Percentiles rank a stretch among this genome's conserved stretches.
phyloP scores from a whole-genome alignment of 2,329 filamentous ascomycete species.

The Penicillium brasilianum region DNA sequence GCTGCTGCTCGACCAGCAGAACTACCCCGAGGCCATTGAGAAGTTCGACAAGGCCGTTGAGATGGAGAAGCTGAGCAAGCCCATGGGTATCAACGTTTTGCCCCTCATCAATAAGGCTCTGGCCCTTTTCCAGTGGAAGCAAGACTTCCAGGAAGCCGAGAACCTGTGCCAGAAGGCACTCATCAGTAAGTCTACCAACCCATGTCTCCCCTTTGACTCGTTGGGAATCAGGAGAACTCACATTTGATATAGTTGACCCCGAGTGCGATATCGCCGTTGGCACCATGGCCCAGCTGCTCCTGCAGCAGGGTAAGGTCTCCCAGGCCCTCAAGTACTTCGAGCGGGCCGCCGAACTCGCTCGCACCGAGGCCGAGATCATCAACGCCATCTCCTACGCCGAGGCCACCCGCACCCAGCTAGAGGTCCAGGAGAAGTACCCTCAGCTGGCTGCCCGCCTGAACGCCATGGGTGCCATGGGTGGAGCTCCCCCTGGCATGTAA shows the following conservation, averaged over 20 bases:
- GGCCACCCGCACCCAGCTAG: constrained; percentile 92
- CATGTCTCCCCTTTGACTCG: background rate
- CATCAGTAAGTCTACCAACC: constrained; percentile 71
- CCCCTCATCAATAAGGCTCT: constrained; percentile 98
- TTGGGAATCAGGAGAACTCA: constrained; percentile 22
- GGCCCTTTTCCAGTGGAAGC: constrained; percentile 97
- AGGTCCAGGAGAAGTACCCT: constrained; percentile 86
- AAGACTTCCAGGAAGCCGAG: constrained; percentile 92
- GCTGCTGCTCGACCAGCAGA: constrained; percentile 92
- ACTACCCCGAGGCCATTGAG: constrained; percentile 92
- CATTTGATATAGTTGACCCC: constrained; percentile 74
- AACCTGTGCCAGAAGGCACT: constrained; percentile 96
- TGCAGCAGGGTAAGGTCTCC: constrained; percentile 96
- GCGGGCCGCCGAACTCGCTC: constrained; percentile 88
- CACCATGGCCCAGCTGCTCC: constrained; percentile 95
- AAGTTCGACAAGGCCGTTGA: constrained; percentile 99
- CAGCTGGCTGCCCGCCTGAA: constrained; percentile 75
- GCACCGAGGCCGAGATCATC: constrained; percentile 93
- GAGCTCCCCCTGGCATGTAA: constrained; percentile 44
- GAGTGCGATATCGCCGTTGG: constrained; percentile 99
- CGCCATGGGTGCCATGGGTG: constrained; percentile 56
- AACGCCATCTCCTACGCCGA: constrained; percentile 97
- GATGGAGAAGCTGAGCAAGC: constrained; percentile 94
- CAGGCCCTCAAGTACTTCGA: constrained; percentile 97
- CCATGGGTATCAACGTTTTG: constrained; percentile 94